phyloP scores from a whole-genome alignment of 2,329 filamentous ascomycete genomes.

The Trichoderma sp. region DNA sequence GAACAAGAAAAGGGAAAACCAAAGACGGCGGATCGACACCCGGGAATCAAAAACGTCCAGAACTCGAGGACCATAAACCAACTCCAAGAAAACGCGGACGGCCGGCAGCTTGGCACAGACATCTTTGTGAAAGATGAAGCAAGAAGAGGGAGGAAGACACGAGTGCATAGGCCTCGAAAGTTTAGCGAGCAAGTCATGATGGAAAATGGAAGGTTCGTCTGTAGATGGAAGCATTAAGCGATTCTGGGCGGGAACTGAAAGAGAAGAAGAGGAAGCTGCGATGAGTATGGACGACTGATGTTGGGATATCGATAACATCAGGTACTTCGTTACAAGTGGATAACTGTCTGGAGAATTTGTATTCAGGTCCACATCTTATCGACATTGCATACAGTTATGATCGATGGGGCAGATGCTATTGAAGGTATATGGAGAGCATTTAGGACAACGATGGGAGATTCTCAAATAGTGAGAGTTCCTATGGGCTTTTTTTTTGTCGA shows the following conservation, averaged over 20 bases:
- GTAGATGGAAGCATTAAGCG: not conserved
- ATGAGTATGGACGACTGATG: not conserved
- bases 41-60: constrained; percentile 9
- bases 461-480: not conserved
- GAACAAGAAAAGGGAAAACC: constrained; percentile 24
- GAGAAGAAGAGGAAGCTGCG: constrained; percentile 10
- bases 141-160: not conserved
- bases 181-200: not conserved
- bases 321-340: not conserved
- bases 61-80: constrained; percentile 24
- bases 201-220: not conserved
- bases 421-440: not conserved
- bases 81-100: constrained; percentile 22
- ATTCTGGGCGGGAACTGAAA: not conserved
- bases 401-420: not conserved
- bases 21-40: constrained; percentile 9
- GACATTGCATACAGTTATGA: not conserved
- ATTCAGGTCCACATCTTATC: not conserved
- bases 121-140: constrained; percentile 22
- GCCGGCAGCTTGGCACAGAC: constrained; percentile 20
- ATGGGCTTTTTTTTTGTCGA: not conserved
- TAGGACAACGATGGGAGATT: not conserved
- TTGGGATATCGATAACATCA: not conserved
- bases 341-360: not conserved
- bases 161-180: not conserved